These are phyloP conservation scores for Elongisporangium anandrum DNA, from an alignment of 352 stramenopile genomes.

Conservation along the genomic window DNA sequence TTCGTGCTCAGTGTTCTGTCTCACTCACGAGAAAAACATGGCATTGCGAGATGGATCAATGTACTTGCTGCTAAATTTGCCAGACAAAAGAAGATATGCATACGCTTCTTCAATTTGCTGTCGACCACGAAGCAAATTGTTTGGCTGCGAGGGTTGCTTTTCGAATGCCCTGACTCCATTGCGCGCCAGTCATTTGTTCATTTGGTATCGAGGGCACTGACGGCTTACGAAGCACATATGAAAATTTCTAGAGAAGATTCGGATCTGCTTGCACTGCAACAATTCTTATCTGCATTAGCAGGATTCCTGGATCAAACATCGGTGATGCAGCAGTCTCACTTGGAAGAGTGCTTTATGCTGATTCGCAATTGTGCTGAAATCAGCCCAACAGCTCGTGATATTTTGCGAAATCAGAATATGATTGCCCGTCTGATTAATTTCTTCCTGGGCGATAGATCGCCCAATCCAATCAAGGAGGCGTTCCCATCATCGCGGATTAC, in stretches of 20 bases:
- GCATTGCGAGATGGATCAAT: constrained; percentile 78
- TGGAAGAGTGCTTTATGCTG: constrained; percentile 87
- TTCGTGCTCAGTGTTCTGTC: constrained; percentile 88
- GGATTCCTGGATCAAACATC: constrained; percentile 72
- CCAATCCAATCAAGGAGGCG: constrained; percentile 59
- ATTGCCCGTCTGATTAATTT: constrained; percentile 78
- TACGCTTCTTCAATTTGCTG: constrained; percentile 60
- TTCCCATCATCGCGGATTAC: constrained; percentile 59
- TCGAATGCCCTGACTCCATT: constrained; percentile 83
- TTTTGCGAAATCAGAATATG: constrained; percentile 63
- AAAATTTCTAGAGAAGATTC: constrained; percentile 12
- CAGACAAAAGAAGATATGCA: constrained; percentile 63
- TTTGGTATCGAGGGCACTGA: constrained; percentile 66
- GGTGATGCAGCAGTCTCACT: constrained; percentile 71
- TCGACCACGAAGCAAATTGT: constrained; percentile 44
- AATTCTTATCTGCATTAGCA: constrained; percentile 46
- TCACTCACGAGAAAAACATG: constrained; percentile 86
- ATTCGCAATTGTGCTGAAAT: constrained; percentile 73
- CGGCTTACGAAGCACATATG: constrained; percentile 57
- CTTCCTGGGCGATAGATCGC: constrained; percentile 70
- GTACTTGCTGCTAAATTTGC: constrained; percentile 73
- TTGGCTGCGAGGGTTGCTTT: constrained; percentile 69
- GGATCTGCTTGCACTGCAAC: constrained; percentile 20
- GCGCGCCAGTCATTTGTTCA: constrained; percentile 85
- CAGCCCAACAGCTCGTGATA: constrained; percentile 37